Evolutionary conservation across 106 monocot genomes (phyloP), one percentile per base, ranked within the genome.

Genomic region (Allium cepa): DNA sequence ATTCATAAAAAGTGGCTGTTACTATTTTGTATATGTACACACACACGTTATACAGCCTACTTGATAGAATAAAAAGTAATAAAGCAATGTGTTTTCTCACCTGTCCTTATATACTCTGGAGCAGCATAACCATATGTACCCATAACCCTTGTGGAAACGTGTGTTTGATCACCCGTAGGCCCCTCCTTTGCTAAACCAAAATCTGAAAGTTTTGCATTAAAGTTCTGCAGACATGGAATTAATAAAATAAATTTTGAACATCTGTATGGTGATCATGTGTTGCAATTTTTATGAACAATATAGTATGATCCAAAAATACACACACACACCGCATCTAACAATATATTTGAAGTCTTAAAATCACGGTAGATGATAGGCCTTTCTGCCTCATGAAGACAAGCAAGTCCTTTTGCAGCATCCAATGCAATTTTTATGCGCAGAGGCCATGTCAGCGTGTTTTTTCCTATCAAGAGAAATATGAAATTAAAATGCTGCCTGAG

Each of bases 181-280:
- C 80, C 80, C 47, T 80, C 75, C 71, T 80, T 80, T 16, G 80
- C 80, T n/a, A 80, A 75, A 65, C 80, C 80, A 80, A 80, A 80
- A 56, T 80, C 80, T 59, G 80, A 80, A 75, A 80, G 75, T 67
- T 80, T 80, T 12, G 75, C 75, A 71, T 80, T 80, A 26, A 65
- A 80, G 22, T 80, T 71, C 80, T 79, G 74, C 62, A n/a, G 47
- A 14, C 10, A 16, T 17, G 14, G 47, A 48, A 64, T 64, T 8
- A 16, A 49, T 49, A 46, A 15, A 63, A 8, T n/a, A 14, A 63
- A 63, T 18, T 26, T 36, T 5, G 36, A 36, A 36, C 36, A 5
- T 36, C 36, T 36, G 3, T 36, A 36, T 36, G 3, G 36, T 36
- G 36, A 36, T 36, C 5, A 36, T 36, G 36, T 36, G 50, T 10